Base-by-base conservation (phyloP, 2,329 filamentous ascomycete species). In the Beauveria sp. region DNA sequence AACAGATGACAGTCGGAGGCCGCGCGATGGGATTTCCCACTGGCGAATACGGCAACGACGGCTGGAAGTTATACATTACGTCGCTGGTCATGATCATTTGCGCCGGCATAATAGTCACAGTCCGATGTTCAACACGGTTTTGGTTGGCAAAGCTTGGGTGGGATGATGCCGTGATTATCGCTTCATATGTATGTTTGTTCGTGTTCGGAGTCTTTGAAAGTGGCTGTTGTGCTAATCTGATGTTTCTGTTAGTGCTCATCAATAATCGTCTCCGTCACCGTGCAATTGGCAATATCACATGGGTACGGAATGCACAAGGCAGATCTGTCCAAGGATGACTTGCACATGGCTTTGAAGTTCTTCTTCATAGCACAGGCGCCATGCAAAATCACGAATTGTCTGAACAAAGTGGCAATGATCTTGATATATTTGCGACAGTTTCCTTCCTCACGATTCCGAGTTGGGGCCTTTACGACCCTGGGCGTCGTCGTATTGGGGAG, bases 371-470 rank as follows among this genome's bases (percentile, higher is more conserved):
- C 76, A 1, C 79, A 82, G 66, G 75, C 77, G 28, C 76, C 78
- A 59, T 83, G 82, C 69, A 81, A 81, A 65, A 69, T 78, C 54
- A 77, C 75, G 8, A 76, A 82, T 61, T 79, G 78, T 65, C 69
- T 80, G 51, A 80, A 78, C n/a, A 83, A 83, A 66, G 69, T 77
- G 1, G 79, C 80, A 1, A 78, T 80, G 42, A 69, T 82, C 8
- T 68, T 80, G 2, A 73, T 83, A 22, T 83, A 81, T 64, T 74
- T 79, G 18, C 77, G 79, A 10, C 78, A 82, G 20, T 83, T 83
- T 59, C 71, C 76, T 7, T 71, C 75, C n/a, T 70, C 63, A 22
- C 71, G 67, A 59, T 81, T 82, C 63, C 72, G 73, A 8, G 69
- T 73, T 1, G 65, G 71, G 7, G 77, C 75, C 55, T 72, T 73